These are phyloP conservation scores for Caryopteris hybrid DNA, from an alignment of 305 asterid genomes.

Conservation along the genomic window DNA sequence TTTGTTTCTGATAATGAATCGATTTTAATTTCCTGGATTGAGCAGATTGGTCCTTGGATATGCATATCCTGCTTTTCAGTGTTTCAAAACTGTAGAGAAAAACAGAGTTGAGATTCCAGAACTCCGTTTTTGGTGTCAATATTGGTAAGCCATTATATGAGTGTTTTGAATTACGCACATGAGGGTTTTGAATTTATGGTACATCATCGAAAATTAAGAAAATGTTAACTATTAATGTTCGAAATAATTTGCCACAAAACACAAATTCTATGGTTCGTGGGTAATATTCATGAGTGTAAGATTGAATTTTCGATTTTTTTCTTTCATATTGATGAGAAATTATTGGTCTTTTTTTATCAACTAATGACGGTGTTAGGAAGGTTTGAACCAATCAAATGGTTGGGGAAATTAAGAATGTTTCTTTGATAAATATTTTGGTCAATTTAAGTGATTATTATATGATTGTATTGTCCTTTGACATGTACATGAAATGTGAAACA, in stretches of 20 bases:
- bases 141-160: conserved; percentile 72
- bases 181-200: no score
- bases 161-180: no score
- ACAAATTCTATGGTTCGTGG: no score
- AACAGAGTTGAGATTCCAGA: conserved; percentile 66
- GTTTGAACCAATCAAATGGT: conserved; percentile 26
- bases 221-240: no score
- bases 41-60: conserved; percentile 85
- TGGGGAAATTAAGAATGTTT: conserved; percentile 20
- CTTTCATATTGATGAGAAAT: no score
- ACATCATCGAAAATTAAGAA: no score
- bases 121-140: conserved; percentile 91
- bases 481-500: conserved; percentile 13
- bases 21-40: background rate
- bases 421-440: conserved; percentile 14
- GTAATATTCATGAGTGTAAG: no score
- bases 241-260: no score
- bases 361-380: conserved; percentile 20
- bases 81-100: conserved; percentile 79
- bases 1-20: background rate
- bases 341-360: conserved; percentile 1
- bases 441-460: background rate
- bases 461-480: background rate
- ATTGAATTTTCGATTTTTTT: no score
- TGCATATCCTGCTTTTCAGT: conserved; percentile 92